Base-by-base conservation (phyloP, 2,329 filamentous ascomycete species). In the Xylariaceae sp. region DNA sequence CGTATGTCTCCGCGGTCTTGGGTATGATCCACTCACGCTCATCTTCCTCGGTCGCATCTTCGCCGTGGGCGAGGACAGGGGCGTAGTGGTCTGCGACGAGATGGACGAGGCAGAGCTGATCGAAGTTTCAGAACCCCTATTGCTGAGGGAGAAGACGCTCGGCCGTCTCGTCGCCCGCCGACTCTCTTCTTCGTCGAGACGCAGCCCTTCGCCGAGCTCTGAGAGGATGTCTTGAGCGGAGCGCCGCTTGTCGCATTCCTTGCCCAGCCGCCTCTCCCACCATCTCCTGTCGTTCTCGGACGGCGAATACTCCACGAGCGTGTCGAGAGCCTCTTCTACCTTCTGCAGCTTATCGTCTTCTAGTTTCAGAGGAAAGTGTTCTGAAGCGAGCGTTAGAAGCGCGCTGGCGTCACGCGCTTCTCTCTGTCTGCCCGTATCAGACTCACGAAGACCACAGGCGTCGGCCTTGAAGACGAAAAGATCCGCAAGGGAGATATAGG, bases 401-500 rank as follows among this genome's bases (percentile, higher is more conserved):
- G 56, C 60, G 29, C 53, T 31, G 24, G 62, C 62, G 17, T 60
- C 51, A 2, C 33, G 54, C 39, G 49, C 62, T 36, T 64, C 51
- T 36, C 46, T 44, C 56, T 52, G 44, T 40, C 39, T 58, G 14
- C 60, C 55, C 14, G 50, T 50, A n/a, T 52, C 49, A 3, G 62
- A 62, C 34, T 64, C 60, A 40, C 60, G 62, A 12, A 64, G 56
- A 24, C 60, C 57, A 23, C 62, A 64, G 23, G 62, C 56, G 24
- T 64, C 62, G 21, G 62, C 62, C 36, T 56, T 62, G 56, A 64
- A 64, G 47, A 64, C 57, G 40, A 64, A 37, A 23, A 64, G 56
- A 23, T 64, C 62, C 21, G 33, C 45, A 7, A 64, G 60, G 12
- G 62, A 62, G 28, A 62, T 46, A 19, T 64, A 64, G 1, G 62